Evolutionary conservation across 2,329 filamentous ascomycete genomes (phyloP).

Genomic region (Diaporthe caulivora): DNA sequence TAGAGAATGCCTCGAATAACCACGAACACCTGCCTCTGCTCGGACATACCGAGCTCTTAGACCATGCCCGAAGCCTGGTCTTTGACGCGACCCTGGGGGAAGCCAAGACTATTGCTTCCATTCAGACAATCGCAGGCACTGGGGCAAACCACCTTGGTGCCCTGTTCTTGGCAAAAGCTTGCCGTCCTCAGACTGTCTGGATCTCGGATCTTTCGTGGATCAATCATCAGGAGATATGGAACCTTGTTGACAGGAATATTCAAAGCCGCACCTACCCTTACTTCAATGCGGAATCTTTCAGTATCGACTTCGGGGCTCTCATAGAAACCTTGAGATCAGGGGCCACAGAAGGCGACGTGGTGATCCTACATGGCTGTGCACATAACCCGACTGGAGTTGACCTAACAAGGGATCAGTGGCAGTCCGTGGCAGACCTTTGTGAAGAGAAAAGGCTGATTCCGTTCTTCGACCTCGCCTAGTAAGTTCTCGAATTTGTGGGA

Average conservation of each 20-base stretch:
- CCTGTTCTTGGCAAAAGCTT: neutral
- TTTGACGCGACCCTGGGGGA: neutral
- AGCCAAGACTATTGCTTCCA: neutral
- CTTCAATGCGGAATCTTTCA: neutral
- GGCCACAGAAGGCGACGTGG: neutral
- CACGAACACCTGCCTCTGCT: neutral
- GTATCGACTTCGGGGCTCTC: neutral
- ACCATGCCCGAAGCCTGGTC: neutral
- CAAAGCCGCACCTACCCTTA: neutral
- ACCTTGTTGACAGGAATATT: neutral
- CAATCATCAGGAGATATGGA: conserved; percentile 6
- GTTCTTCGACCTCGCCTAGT: conserved; percentile 7
- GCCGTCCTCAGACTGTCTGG: neutral
- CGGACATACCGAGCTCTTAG: neutral
- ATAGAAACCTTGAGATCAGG: neutral
- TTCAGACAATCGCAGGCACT: conserved; percentile 1
- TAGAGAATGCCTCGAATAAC: neutral
- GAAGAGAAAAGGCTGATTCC: neutral
- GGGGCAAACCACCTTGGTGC: conserved; percentile 1
- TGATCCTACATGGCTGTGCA: neutral
- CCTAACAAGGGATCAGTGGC: neutral
- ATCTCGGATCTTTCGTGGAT: neutral
- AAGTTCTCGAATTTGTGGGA: neutral
- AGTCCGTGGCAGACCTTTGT: neutral
- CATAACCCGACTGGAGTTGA: neutral